These are phyloP conservation scores for Chaetomium tenue DNA, from an alignment of 495 filamentous ascomycete species.

Conservation along the genomic window DNA sequence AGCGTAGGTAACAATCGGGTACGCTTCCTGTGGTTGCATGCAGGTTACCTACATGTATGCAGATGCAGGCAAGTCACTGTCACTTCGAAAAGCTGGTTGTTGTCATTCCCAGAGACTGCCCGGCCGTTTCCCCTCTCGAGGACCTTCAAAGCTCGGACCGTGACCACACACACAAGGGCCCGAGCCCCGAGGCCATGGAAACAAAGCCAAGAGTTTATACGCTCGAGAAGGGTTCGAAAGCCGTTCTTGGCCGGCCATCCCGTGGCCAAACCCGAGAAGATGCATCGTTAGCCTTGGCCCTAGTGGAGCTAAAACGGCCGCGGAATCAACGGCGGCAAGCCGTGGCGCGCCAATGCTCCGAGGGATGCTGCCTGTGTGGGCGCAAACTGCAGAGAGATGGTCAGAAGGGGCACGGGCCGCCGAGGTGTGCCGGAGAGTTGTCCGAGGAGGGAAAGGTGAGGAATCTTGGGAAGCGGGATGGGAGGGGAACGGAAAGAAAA, in stretches of 20 bases:
- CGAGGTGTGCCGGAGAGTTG: not conserved
- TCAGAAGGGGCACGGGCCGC: not conserved
- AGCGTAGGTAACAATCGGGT: too few relatives aligned
- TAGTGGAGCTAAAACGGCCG: not conserved
- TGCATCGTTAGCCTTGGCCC: constrained; percentile 10
- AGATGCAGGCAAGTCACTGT: too few relatives aligned
- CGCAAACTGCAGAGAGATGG: not conserved
- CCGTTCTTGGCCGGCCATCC: not conserved
- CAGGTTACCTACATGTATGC: too few relatives aligned
- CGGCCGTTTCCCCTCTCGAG: too few relatives aligned
- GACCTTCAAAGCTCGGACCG: not conserved
- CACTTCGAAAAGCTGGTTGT: too few relatives aligned
- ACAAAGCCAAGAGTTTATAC: not conserved
- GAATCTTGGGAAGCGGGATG: too few relatives aligned
- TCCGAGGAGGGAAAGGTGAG: not conserved
- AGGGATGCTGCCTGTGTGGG: too few relatives aligned
- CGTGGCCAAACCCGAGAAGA: constrained; percentile 2
- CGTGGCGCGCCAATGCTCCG: not conserved
- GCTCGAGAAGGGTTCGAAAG: not conserved
- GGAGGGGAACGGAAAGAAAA: not conserved
- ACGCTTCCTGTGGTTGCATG: too few relatives aligned
- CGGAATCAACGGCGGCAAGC: not conserved
- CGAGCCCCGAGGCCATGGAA: not conserved
- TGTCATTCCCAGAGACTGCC: too few relatives aligned
- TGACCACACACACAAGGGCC: not conserved